Conservation (phyloP, 441 rosid species). For the Gossypium davidsonii region DNA sequence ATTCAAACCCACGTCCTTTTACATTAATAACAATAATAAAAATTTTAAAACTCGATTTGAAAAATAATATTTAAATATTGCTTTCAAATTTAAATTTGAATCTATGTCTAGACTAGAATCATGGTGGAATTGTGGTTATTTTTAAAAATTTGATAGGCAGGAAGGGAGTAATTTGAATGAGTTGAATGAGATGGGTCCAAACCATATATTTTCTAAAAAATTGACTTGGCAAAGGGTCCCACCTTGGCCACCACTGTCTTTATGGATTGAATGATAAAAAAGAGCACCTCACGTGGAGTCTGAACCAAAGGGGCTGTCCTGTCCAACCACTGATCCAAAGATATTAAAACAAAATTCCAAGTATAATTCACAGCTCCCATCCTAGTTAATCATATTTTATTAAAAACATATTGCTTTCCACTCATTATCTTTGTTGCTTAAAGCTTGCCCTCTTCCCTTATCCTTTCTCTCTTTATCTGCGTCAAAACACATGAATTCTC, state of each 20-base stretch:
- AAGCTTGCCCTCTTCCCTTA: constrained; percentile 30
- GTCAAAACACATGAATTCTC: constrained; percentile 14
- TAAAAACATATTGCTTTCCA: constrained; percentile 30
- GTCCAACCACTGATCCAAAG: too few species aligned
- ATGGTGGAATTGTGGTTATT: too few species aligned
- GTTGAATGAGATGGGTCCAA: constrained; percentile 41
- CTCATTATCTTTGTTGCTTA: constrained; percentile 54
- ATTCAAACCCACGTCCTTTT: rapidly evolving
- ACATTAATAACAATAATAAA: too few species aligned
- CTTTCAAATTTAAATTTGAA: too few species aligned
- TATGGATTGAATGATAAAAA: constrained; percentile 73
- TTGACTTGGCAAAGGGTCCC: constrained; percentile 52
- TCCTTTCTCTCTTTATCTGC: constrained; percentile 16
- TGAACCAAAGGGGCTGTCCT: constrained; percentile 69
- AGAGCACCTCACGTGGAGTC: constrained; percentile 85
- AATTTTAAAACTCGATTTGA: too few species aligned
- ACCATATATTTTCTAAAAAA: background rate
- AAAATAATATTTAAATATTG: too few species aligned
- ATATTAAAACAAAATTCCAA: background rate
- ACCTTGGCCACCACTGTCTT: constrained; percentile 63
- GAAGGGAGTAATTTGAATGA: too few species aligned
- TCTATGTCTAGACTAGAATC: too few species aligned
- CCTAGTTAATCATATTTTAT: background rate
- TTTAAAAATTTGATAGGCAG: too few species aligned
- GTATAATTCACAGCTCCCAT: too few species aligned